phyloP scores from a whole-genome alignment of 1,284 basidiomycete genomes.

The Leccinum subrobustum region DNA sequence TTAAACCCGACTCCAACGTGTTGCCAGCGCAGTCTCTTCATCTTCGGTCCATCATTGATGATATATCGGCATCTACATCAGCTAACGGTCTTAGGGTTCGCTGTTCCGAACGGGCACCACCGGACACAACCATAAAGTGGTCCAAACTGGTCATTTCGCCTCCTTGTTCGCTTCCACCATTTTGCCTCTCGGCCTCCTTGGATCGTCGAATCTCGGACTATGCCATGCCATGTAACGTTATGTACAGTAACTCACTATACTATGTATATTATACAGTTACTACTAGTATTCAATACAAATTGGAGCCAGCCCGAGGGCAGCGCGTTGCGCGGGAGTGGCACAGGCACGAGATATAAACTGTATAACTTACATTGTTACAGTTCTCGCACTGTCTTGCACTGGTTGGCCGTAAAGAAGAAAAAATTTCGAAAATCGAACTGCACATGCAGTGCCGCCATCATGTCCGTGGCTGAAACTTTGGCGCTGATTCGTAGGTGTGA shows the following conservation, averaged over 20 bases:
- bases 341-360: neutral
- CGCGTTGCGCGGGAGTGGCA: neutral
- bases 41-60: neutral
- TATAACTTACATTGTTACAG: neutral
- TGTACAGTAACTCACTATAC: neutral
- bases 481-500: neutral
- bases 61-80: neutral
- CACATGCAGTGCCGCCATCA: neutral
- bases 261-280: neutral
- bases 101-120: neutral
- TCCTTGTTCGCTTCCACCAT: neutral
- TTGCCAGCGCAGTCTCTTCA: neutral
- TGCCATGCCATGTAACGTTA: neutral
- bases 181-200: neutral
- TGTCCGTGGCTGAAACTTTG: neutral
- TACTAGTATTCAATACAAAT: neutral
- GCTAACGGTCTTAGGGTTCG: neutral
- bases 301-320: neutral
- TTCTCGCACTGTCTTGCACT: neutral
- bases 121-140: neutral
- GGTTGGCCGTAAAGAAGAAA: neutral
- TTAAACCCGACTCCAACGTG: neutral
- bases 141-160: neutral
- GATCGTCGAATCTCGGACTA: neutral
- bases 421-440: neutral